Percentiles rank a stretch among this genome's conserved stretches.
Evolutionary conservation across 495 filamentous ascomycete species (phyloP).

Genomic region (Apodospora peruviana): DNA sequence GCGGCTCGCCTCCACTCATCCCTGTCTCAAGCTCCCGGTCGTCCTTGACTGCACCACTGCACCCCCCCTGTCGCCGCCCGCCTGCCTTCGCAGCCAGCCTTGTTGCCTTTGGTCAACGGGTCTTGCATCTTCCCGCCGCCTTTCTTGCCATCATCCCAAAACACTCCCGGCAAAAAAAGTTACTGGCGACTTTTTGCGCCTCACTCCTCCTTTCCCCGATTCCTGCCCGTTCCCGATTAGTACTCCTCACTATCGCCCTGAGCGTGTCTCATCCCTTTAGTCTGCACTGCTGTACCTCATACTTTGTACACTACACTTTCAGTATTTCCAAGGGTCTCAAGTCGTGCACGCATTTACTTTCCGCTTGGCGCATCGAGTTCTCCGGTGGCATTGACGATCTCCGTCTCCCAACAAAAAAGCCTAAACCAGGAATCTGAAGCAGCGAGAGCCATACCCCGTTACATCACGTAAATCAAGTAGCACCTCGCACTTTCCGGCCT

Average conservation of each 20-base stretch:
- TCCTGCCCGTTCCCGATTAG: background rate
- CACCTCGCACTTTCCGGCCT: slow-evolving; percentile 2
- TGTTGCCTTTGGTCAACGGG: too few species aligned
- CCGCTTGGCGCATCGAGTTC: background rate
- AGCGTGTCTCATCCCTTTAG: background rate
- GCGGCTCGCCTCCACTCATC: slow-evolving; percentile 11
- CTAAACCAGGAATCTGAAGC: background rate
- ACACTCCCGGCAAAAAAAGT: slow-evolving; percentile 25
- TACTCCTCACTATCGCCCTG: too few species aligned
- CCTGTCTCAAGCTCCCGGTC: slow-evolving; percentile 6
- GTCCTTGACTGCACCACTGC: slow-evolving; percentile 4
- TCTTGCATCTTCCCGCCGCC: slow-evolving; percentile 16
- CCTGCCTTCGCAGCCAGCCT: slow-evolving; percentile 12
- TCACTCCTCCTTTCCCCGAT: slow-evolving; percentile 11
- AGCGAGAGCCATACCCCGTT: slow-evolving; percentile 3
- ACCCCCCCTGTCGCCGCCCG: slow-evolving; percentile 4
- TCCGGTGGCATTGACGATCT: background rate
- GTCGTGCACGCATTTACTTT: too few species aligned
- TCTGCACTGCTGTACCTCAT: too few species aligned
- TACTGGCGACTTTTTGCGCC: slow-evolving; percentile 12
- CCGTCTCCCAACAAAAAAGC: too few species aligned
- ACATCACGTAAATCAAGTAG: slow-evolving; percentile 15
- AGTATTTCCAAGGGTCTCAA: too few species aligned
- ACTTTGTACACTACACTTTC: too few species aligned
- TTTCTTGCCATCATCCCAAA: slow-evolving; percentile 22